These are phyloP conservation scores for Globisporangium middletonii DNA, from an alignment of 352 stramenopile species.

Conservation along the genomic window DNA sequence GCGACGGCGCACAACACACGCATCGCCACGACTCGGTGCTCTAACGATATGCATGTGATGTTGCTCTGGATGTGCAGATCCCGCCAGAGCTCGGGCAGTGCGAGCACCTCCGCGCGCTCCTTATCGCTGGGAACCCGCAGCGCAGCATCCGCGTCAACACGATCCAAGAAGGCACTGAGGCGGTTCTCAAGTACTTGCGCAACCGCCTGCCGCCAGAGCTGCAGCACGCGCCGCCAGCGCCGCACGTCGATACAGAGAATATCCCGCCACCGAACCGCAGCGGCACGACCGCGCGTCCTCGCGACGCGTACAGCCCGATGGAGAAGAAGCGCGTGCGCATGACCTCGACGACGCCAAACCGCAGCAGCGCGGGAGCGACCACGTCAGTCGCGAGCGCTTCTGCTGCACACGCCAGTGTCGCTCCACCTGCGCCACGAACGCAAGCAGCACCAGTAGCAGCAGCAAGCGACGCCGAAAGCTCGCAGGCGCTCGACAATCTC, in stretches of 20 bases:
- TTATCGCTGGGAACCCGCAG: conserved; percentile 72
- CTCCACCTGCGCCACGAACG: too few relatives aligned
- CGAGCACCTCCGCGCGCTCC: conserved; percentile 49
- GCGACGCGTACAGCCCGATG: conserved; percentile 10
- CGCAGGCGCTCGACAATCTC: conserved; percentile 22
- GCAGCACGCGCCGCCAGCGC: conserved; percentile 1
- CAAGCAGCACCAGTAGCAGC: not conserved
- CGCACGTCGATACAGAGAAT: conserved; percentile 10
- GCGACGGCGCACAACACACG: too few relatives aligned
- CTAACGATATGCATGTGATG: too few relatives aligned
- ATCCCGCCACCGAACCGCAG: conserved; percentile 12
- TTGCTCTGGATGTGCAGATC: conserved; percentile 35
- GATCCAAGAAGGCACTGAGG: conserved; percentile 61
- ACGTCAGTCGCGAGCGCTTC: not conserved
- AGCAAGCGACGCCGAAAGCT: not conserved
- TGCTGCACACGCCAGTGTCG: not conserved
- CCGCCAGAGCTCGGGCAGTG: conserved; percentile 52
- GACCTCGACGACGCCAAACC: conserved; percentile 11
- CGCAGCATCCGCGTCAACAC: conserved; percentile 59
- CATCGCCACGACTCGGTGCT: too few relatives aligned
- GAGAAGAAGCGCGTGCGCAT: conserved; percentile 28
- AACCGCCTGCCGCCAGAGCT: conserved; percentile 42
- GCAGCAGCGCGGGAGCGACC: not conserved
- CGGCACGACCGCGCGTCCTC: not conserved
- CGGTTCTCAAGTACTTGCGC: conserved; percentile 66